These are phyloP conservation scores for Suillus subaureus DNA, from an alignment of 768 basidiomycete species.

Conservation along the genomic window DNA sequence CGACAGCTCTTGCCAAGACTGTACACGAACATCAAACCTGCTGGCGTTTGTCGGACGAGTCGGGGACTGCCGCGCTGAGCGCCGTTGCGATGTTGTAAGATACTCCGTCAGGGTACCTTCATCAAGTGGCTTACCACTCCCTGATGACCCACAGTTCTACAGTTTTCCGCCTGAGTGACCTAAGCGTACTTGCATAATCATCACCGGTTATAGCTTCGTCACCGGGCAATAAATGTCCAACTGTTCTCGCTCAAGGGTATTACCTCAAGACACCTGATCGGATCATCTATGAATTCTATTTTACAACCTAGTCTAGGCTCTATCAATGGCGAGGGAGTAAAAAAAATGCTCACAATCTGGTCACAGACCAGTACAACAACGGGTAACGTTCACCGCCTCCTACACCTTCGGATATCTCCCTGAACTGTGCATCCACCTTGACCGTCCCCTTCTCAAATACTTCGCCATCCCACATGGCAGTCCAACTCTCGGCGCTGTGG, in stretches of 20 bases:
- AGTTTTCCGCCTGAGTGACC: background rate
- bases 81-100: background rate
- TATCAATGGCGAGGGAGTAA: background rate
- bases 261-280: background rate
- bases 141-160: background rate
- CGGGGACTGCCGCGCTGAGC: background rate
- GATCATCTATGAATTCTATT: background rate
- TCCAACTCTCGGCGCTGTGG: slow-evolving; percentile 40
- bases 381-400: background rate
- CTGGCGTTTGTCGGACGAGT: background rate
- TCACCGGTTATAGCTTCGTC: background rate
- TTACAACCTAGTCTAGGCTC: background rate
- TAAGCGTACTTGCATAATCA: background rate
- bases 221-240: too few relatives aligned
- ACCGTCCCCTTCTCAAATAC: slow-evolving; percentile 39
- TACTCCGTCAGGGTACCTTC: background rate
- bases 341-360: background rate
- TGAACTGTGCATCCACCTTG: slow-evolving; percentile 18
- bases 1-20: background rate
- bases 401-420: background rate
- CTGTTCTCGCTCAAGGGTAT: background rate
- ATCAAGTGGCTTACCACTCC: background rate
- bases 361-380: background rate
- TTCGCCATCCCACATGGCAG: slow-evolving; percentile 39
- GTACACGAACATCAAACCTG: background rate